These are phyloP conservation scores for Intubia oerlemansii DNA, from an alignment of 2,329 filamentous ascomycete genomes.

Conservation along the genomic window DNA sequence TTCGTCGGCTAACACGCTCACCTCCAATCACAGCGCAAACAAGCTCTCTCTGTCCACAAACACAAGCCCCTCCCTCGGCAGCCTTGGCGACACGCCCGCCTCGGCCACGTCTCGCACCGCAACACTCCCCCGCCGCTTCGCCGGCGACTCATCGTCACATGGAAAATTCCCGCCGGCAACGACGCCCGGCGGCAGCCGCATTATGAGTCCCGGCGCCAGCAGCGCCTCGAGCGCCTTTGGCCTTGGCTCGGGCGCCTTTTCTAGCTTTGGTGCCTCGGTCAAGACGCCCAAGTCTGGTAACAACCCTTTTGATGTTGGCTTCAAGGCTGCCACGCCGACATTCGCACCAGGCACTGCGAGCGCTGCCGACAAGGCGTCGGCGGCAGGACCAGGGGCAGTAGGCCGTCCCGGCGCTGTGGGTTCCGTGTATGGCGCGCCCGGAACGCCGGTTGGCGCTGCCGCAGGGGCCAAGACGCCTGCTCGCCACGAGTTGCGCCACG, in stretches of 20 bases:
- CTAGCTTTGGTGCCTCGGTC: conserved; percentile 66
- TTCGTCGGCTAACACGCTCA: conserved; percentile 1
- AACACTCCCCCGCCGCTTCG: conserved; percentile 52
- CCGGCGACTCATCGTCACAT: conserved; percentile 51
- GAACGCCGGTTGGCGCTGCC: too few relatives aligned
- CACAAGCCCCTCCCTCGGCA: conserved; percentile 4
- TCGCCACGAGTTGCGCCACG: conserved; percentile 49
- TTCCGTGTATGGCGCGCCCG: too few relatives aligned
- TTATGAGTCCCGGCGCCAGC: conserved; percentile 56
- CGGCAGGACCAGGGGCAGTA: conserved; percentile 21
- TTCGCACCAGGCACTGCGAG: conserved; percentile 7
- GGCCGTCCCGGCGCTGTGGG: conserved; percentile 12
- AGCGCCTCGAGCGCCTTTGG: conserved; percentile 78
- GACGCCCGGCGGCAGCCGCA: conserved; percentile 38
- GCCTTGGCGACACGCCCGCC: conserved; percentile 16
- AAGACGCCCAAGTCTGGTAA: conserved; percentile 79
- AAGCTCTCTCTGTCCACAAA: conserved; percentile 74
- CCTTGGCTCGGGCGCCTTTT: conserved; percentile 84
- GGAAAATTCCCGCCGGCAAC: conserved; percentile 58
- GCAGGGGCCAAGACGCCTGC: conserved; percentile 13
- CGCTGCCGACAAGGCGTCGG: conserved; percentile 40
- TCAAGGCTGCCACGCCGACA: conserved; percentile 21
- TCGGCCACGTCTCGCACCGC: conserved; percentile 34
- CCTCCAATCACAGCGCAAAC: conserved; percentile 37
- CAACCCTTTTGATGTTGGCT: conserved; percentile 57